phyloP scores from a whole-genome alignment of 345 rosid species.

The Isatis tinctoria region DNA sequence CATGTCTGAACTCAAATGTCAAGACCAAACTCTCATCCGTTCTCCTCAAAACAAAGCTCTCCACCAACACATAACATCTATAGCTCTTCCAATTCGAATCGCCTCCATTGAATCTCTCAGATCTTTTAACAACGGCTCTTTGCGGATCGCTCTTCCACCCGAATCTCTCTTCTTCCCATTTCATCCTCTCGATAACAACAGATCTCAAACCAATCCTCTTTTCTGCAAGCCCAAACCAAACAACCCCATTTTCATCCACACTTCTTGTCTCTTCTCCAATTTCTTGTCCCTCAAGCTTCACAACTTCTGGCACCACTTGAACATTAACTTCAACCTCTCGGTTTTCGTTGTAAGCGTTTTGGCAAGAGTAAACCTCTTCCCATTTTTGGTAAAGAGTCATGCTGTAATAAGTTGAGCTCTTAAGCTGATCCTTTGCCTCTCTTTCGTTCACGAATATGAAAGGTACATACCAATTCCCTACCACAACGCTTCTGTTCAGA shows the following conservation, averaged over 20 bases:
- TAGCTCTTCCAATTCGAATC: slow-evolving; percentile 45
- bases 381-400: slow-evolving; percentile 60
- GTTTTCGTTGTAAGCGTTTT: slow-evolving; percentile 12
- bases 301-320: slow-evolving; percentile 33
- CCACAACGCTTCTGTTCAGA: slow-evolving; percentile 20
- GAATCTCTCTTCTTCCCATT: slow-evolving; percentile 44
- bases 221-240: slow-evolving; percentile 34
- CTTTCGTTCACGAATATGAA: slow-evolving; percentile 55
- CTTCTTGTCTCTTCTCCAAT: background rate
- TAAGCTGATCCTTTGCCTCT: slow-evolving; percentile 37
- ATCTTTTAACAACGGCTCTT: slow-evolving; percentile 26
- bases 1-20: slow-evolving; percentile 46
- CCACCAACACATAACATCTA: slow-evolving; percentile 53
- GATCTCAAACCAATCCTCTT: slow-evolving; percentile 41
- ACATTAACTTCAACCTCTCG: slow-evolving; percentile 29
- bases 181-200: slow-evolving; percentile 46
- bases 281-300: slow-evolving; percentile 32
- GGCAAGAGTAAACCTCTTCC: slow-evolving; percentile 44
- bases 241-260: slow-evolving; percentile 29
- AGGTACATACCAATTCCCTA: slow-evolving; percentile 73
- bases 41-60: slow-evolving; percentile 57
- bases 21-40: slow-evolving; percentile 49
- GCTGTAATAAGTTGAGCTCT: slow-evolving; percentile 43
- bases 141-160: slow-evolving; percentile 40
- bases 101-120: slow-evolving; percentile 24